Evolutionary conservation across 148 eudicot genomes (phyloP), one percentile per base, ranked within the genome.

Genomic region (Amaranthus hypochondriacus): DNA sequence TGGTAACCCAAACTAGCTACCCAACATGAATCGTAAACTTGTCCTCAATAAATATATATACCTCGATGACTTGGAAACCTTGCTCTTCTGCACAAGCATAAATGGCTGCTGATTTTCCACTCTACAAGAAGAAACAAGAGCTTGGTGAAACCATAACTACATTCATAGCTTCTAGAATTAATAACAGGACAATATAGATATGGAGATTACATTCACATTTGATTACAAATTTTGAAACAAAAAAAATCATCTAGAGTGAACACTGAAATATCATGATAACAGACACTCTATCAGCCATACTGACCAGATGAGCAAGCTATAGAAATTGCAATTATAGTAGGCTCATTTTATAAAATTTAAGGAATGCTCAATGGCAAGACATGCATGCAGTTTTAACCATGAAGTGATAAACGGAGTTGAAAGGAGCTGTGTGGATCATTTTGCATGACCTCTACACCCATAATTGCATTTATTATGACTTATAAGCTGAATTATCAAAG

Each of bases 81-180:
- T 92, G 96, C 76, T 95, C 98, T 75, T 89, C 88, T 57, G 98
- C 98, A 90, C 97, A 92, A 71, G 98, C 94, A 81, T 95, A 95
- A 62, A 95, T 84, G 75, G 98, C 96, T 15, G 98, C 98, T 68
- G 98, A 89, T 83, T 95, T 95, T 79, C 98, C 98, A 85, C 98
- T 83, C 98, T 95, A 87, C 88, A 81, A 68, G 62, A 49, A 60
- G 59, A 60, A 76, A 43, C 56, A 72, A n/a, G 13, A 62, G 68
- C 39, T 68, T 28, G 73, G 66, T 48, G 69, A 53, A n/a, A 67
- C 49, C 58, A 48, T 55, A 49, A 54, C 51, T 28, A 12, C 14
- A 53, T 69, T 72, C 28, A 66, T 53, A 75, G 49, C 43, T 62
- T 67, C 65, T 59, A 71, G 57, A 71, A 18, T 42, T 56, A 15